Evolutionary conservation across 257 asterid species (phyloP), one percentile per base, ranked within the genome.

Genomic region (Nicotiana attenuata): DNA sequence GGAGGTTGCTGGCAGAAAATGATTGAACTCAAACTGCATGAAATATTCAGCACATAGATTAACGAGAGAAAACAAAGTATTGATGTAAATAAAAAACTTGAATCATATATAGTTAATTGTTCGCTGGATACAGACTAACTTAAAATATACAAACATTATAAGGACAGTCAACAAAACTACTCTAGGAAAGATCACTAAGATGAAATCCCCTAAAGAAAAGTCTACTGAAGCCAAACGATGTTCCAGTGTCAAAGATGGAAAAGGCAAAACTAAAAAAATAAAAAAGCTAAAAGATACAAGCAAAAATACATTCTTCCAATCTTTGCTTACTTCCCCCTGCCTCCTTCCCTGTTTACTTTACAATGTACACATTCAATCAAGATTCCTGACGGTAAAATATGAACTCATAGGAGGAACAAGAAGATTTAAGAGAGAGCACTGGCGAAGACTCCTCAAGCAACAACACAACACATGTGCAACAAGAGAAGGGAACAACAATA

Each of bases 351-450:
- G 22, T 71, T 71, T 45, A 71, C 60, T 22, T 19, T 52, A 52
- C 19, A 52, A 47, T 0, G 22, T 13, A 65, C 75, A 65, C 50
- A 15, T 65, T 65, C 75, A 31, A 65, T 65, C 50, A 65, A 65
- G 75, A 31, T 65, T 65, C 50, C 78, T 45, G 60, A 71, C 14
- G 15, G 78, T 26, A 16, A 71, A 22, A 3, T 71, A 45, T 45
- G 78, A 45, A 71, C 33, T 45, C 60, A 45, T 22, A 71, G 78
- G 78, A 71, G 60, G 78, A 71, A 71, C 78, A 22, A 45, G 78
- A 71, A 71, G 35, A 22, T 22, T 22, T 22, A 71, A 71, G 59
- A 45, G 9, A 45, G 38, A 71, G 38, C 78, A 71, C 38, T 9
- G 7, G 78, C 22, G 1, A 45, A 45, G 38, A 71, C 45, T 71